These are phyloP conservation scores for Pisolithus orientalis DNA, from an alignment of 768 basidiomycete species.

Conservation along the genomic window DNA sequence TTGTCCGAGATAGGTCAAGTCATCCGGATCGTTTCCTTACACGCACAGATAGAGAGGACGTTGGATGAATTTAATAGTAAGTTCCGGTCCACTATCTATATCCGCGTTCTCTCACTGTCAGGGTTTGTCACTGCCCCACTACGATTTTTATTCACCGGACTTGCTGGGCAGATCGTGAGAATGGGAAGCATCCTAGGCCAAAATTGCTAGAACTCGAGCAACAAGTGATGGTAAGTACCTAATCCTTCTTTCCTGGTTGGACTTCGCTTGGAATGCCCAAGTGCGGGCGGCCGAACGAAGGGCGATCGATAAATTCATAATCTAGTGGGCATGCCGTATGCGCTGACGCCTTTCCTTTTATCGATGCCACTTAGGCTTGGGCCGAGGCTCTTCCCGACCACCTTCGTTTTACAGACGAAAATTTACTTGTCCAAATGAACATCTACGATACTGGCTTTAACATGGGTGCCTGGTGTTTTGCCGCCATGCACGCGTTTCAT, in stretches of 20 bases:
- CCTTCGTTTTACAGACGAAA: slow-evolving; percentile 66
- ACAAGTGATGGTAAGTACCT: slow-evolving; percentile 32
- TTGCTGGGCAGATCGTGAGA: slow-evolving; percentile 27
- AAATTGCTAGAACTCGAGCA: slow-evolving; percentile 37
- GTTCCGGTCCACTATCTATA: slow-evolving; percentile 4
- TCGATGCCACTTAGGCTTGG: slow-evolving; percentile 46
- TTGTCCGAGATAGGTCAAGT: slow-evolving; percentile 64
- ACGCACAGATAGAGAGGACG: slow-evolving; percentile 51
- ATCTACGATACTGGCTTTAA: slow-evolving; percentile 81
- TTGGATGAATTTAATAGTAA: slow-evolving; percentile 48
- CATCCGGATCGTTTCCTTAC: slow-evolving; percentile 61
- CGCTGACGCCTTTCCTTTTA: slow-evolving; percentile 5
- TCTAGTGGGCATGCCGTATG: not conserved
- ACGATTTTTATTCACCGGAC: not conserved
- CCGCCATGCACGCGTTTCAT: slow-evolving; percentile 66
- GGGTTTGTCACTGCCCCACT: not conserved
- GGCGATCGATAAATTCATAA: slow-evolving; percentile 3
- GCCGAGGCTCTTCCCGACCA: slow-evolving; percentile 58
- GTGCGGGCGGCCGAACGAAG: not conserved
- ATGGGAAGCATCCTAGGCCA: slow-evolving; percentile 25
- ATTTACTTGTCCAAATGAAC: slow-evolving; percentile 57
- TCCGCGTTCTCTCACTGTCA: not conserved
- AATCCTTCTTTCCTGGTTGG: not conserved
- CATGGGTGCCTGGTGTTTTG: slow-evolving; percentile 77
- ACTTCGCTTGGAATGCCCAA: not conserved